Percentiles rank a stretch among this genome's conserved stretches.
Evolutionary conservation across 192 early-diverging fungal species (phyloP).

Genomic region (Dimargaris cristalligena): DNA sequence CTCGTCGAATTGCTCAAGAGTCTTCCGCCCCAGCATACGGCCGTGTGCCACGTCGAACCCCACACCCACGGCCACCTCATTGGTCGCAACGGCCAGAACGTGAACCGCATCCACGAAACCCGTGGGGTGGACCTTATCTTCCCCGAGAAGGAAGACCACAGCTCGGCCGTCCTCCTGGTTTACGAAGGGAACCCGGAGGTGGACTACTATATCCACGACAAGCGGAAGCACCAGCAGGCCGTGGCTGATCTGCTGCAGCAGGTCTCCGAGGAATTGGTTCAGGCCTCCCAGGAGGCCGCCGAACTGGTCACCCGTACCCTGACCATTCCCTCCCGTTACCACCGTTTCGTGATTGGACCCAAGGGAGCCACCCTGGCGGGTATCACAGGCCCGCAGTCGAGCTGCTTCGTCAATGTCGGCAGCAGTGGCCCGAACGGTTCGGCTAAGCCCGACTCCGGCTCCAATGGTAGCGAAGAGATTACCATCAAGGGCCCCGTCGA

Average conservation of each 20-base stretch:
- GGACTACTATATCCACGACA: constrained; percentile 22
- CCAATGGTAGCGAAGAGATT: constrained; percentile 29
- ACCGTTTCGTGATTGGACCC: constrained; percentile 60
- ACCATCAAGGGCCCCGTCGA: constrained; percentile 63
- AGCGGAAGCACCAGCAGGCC: constrained; percentile 35
- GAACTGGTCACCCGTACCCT: constrained; percentile 45
- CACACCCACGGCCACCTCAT: constrained; percentile 54
- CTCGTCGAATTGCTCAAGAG: constrained; percentile 34
- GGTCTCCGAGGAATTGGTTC: constrained; percentile 50
- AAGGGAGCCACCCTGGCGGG: constrained; percentile 55
- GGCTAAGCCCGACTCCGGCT: neutral
- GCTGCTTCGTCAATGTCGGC: neutral
- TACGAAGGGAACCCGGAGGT: constrained; percentile 43
- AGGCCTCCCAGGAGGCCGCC: constrained; percentile 38
- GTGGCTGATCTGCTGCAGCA: constrained; percentile 26
- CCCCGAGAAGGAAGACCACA: constrained; percentile 44
- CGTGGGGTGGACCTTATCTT: constrained; percentile 63
- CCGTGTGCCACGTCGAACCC: constrained; percentile 54
- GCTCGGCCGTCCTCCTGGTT: constrained; percentile 62
- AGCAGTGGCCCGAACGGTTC: neutral
- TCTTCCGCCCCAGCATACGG: constrained; percentile 39
- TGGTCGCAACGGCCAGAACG: constrained; percentile 40
- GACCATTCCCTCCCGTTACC: constrained; percentile 52
- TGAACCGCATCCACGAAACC: constrained; percentile 43
- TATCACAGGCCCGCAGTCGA: constrained; percentile 39